Conservation (phyloP, 768 basidiomycete species). For the Amanita fuliginea region DNA sequence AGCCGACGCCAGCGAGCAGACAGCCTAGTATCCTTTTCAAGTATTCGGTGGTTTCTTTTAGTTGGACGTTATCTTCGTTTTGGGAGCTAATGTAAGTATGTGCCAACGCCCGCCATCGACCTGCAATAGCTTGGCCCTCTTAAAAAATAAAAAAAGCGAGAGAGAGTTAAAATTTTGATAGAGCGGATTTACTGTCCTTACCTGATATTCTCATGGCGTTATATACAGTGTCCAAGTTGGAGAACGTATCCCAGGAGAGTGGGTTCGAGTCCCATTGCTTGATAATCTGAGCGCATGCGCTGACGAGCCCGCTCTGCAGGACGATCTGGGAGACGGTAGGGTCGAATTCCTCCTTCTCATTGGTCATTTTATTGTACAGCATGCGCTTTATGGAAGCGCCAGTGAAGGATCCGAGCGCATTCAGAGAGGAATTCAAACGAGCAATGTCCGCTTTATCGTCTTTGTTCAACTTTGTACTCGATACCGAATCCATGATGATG, state of each 20-base stretch:
- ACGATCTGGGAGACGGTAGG: constrained; percentile 31
- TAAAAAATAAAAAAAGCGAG: too few species aligned
- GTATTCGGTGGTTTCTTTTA: background rate
- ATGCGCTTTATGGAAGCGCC: background rate
- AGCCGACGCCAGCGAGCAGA: background rate
- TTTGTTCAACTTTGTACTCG: background rate
- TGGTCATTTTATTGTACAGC: background rate
- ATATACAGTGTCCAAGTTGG: constrained; percentile 23
- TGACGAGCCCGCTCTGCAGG: constrained; percentile 31
- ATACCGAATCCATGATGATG: constrained; percentile 26
- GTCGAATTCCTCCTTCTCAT: constrained; percentile 13
- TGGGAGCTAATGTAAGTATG: constrained; percentile 19
- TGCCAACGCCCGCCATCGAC: constrained; percentile 47
- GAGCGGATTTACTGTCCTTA: constrained; percentile 10
- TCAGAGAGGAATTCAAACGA: background rate
- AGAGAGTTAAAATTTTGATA: background rate
- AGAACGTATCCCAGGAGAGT: background rate
- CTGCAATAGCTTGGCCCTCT: constrained; percentile 41
- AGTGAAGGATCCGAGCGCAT: background rate
- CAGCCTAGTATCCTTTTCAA: background rate
- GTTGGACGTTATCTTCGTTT: background rate
- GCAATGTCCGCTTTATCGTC: constrained; percentile 8
- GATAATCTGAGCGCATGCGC: constrained; percentile 8
- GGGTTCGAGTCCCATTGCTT: background rate
- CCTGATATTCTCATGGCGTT: constrained; percentile 30